Base-by-base conservation (phyloP, 2,329 filamentous ascomycete genomes). In the Ceratocystis eucalypticola region DNA sequence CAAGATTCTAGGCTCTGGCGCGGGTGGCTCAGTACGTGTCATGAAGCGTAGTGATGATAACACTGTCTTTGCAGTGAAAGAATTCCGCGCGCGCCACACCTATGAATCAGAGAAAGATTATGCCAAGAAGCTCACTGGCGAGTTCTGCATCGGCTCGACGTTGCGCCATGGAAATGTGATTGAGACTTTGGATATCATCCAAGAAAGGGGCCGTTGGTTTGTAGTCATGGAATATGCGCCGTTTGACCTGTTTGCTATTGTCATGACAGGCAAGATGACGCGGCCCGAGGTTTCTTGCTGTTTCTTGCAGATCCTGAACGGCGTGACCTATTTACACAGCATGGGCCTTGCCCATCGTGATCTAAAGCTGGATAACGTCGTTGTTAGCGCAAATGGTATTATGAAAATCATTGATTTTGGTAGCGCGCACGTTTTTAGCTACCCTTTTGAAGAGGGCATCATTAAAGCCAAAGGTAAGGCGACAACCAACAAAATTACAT, bases 371-470 rank as follows among this genome's bases (percentile, higher is more conserved):
- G 94, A 99, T 77, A 99, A 99, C 71, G 94, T 99, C 22, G 94
- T 99, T 33, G 92, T 99, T 68, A 97, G 92, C 73, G 89, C 96
- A 73, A 85, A 88, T 72, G 94, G 94, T 1, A 97, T 99, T 71
- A 96, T 99, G 91, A 99, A 99, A 77, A 89, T 99, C 70, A 99
- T 99, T 72, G 94, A 99, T 75, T 99, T 99, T 76, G 94, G 94
- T 30, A 97, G 92, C 77, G 93, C 94, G 0, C 92, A 94, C 70
- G 93, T 99, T 50, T 99, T 96, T 78, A 87, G 89, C 72, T 99
- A 99, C 80, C 94, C 94, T 0, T 97, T 99, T 73, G 94, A 99
- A 76, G 91, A 87, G 70, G 90, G 90, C 64, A 85, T 92, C 67
- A 89, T 94, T 15, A 80, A 87, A 57, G 89, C 91, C 46, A 87